Base-by-base conservation (phyloP, 108 stramenopile genomes). In the Pseudonitzschia multiseries region DNA sequence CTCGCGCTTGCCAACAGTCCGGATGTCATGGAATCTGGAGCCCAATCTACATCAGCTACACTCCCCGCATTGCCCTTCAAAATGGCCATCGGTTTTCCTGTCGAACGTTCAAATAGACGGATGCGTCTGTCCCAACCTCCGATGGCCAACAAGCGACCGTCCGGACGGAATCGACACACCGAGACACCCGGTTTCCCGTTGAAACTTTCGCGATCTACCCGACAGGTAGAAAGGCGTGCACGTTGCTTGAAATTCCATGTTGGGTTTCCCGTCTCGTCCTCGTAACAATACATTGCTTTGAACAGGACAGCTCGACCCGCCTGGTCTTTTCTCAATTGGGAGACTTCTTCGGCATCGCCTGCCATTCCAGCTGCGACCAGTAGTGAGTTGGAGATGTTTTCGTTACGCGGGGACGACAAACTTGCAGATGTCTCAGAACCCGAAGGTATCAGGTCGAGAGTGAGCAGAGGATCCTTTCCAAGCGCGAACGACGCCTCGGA, bases 81-180 rank as follows among this genome's bases (percentile, higher is more conserved):
- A 14, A 93, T 69, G 3, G 88, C 93, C 80, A 91, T 73, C 5
- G 87, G 87, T n/a, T 42, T 33, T 24, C 82, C 78, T 8, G 75
- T 76, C 15, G 79, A 69, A 51, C 93, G 63, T 67, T 84, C 82
- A 70, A 88, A 91, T 27, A 94, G 60, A 18, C 93, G 87, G 28
- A 88, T 71, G 24, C 93, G 78, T 43, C 79, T 63, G 78, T 94
- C 93, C 93, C 93, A 94, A 20, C 93, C 93, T 57, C 91, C 93
- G 13, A 90, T 89, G 2, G 89, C 93, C 77, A 88, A 90, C 1
- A 92, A 36, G 14, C 89, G 84, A 75, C 90, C 93, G 0, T 27
- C 28, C 14, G 90, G 89, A 29, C 91, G 87, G 78, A 94, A 94
- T 6, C 86, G 87, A 61, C 86, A 82, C 20, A 81, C 75, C 0